These are phyloP conservation scores for Ambispora gerdemannii DNA, from an alignment of 192 early-diverging fungal species.

Conservation along the genomic window DNA sequence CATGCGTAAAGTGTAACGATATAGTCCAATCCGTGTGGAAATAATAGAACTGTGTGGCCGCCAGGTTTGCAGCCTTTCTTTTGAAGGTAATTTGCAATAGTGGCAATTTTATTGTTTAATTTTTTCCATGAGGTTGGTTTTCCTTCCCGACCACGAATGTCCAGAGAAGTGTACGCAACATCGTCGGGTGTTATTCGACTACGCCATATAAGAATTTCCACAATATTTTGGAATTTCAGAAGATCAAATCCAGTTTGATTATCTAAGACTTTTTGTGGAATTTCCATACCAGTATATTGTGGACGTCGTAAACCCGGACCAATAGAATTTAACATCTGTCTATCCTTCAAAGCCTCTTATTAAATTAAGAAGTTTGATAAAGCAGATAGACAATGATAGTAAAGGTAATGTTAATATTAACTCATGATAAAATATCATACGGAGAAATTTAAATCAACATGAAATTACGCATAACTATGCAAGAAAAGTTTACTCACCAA, in stretches of 20 bases:
- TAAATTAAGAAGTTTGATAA: conserved; percentile 1
- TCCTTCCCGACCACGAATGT: conserved; percentile 56
- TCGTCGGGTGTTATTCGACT: conserved; percentile 62
- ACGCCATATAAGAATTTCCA: conserved; percentile 75
- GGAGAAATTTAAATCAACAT: background rate
- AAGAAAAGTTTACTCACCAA: conserved; percentile 27
- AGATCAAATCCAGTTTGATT: conserved; percentile 70
- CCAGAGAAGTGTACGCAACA: conserved; percentile 55
- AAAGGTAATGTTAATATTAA: too few relatives aligned
- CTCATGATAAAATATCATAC: background rate
- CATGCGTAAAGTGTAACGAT: conserved; percentile 73
- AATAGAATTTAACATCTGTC: conserved; percentile 33
- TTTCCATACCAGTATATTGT: conserved; percentile 72
- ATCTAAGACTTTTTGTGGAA: conserved; percentile 60
- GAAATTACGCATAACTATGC: too few relatives aligned
- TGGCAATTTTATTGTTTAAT: conserved; percentile 61
- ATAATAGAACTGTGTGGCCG: conserved; percentile 60
- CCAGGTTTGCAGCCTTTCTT: conserved; percentile 58
- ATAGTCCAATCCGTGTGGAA: conserved; percentile 69
- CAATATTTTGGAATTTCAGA: conserved; percentile 60
- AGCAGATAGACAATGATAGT: background rate
- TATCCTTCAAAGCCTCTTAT: conserved; percentile 32
- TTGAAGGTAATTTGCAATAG: conserved; percentile 60
- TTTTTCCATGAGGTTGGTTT: conserved; percentile 71
- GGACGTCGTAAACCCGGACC: conserved; percentile 32